Conservation (phyloP, 208 protist genomes). For the Crithidia expoeki region DNA sequence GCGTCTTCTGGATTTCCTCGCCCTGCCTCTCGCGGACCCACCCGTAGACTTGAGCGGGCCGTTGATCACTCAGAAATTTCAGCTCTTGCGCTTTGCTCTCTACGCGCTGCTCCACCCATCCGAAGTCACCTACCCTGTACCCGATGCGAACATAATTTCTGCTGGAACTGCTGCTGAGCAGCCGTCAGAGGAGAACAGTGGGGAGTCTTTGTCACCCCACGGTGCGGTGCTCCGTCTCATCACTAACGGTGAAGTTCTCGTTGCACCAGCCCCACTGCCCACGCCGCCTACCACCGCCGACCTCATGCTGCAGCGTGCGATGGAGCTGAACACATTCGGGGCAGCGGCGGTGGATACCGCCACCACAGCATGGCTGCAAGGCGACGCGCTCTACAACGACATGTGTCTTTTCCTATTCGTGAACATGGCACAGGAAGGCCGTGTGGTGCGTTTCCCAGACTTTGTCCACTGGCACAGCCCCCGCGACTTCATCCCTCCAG, state of each 20-base stretch:
- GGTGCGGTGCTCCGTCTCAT: constrained; percentile 39
- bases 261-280: constrained; percentile 63
- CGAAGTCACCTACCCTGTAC: neutral
- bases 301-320: constrained; percentile 54
- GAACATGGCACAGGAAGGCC: constrained; percentile 68
- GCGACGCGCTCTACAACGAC: constrained; percentile 79
- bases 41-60: constrained; percentile 47
- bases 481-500: constrained; percentile 62
- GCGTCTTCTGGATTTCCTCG: constrained; percentile 44
- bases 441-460: constrained; percentile 83
- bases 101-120: constrained; percentile 37
- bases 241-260: constrained; percentile 66
- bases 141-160: neutral
- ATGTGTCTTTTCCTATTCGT: constrained; percentile 88
- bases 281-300: constrained; percentile 63
- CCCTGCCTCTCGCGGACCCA: constrained; percentile 34
- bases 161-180: neutral
- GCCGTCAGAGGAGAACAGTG: neutral
- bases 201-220: neutral
- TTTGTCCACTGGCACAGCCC: constrained; percentile 91
- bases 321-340: constrained; percentile 48
- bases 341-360: constrained; percentile 38
- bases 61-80: constrained; percentile 83
- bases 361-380: constrained; percentile 47
- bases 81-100: constrained; percentile 69